Evolutionary conservation across 2,329 filamentous ascomycete genomes (phyloP).

Genomic region (Ascochyta viciae-villosae): DNA sequence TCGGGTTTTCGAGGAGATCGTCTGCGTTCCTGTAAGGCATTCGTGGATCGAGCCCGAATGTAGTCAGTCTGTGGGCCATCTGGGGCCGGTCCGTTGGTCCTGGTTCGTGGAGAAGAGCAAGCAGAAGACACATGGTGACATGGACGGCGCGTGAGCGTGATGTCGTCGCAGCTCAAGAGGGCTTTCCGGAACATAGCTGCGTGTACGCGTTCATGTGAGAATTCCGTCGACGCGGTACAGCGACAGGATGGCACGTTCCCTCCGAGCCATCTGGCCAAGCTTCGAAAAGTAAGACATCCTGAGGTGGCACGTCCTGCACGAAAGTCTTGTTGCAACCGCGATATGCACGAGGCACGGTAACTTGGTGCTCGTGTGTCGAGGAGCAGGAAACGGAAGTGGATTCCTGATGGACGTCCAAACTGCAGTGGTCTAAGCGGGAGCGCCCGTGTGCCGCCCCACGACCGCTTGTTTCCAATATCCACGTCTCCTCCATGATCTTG

Average conservation of each 20-base stretch:
- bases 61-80: background rate
- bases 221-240: constrained; percentile 2
- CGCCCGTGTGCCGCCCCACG: background rate
- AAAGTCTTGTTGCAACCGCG: constrained; percentile 1
- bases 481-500: no score
- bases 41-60: background rate
- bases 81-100: background rate
- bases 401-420: background rate
- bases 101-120: constrained; percentile 1
- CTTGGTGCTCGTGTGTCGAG: background rate
- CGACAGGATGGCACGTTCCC: constrained; percentile 10
- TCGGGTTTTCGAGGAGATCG: constrained; percentile 14
- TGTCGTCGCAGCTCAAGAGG: background rate
- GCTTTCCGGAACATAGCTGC: background rate
- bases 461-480: no score
- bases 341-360: constrained; percentile 1
- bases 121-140: background rate
- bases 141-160: background rate
- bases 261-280: constrained; percentile 9
- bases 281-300: constrained; percentile 3
- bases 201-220: background rate
- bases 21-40: constrained; percentile 7
- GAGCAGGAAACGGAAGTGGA: background rate
- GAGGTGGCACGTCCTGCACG: constrained; percentile 7
- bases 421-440: background rate